Percentiles rank a stretch among this genome's conserved stretches.
Conservation (phyloP, 495 filamentous ascomycete species). For the Tuber umbilicatum region DNA sequence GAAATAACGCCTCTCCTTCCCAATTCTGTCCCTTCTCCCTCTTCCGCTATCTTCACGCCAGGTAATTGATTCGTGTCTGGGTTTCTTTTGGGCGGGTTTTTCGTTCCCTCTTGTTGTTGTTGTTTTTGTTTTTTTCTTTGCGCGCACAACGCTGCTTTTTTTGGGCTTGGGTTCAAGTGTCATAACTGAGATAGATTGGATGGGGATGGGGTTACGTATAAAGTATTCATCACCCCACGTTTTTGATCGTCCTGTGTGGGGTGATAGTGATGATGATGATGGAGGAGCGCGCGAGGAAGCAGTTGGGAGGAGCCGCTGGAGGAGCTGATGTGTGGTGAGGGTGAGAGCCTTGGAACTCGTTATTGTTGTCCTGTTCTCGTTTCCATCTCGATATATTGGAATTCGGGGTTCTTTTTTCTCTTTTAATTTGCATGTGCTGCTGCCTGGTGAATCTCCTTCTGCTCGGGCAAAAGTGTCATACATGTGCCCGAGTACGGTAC, state of each 20-base stretch:
- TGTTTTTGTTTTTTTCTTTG: too few species aligned
- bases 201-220: slow-evolving; percentile 2
- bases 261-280: not conserved
- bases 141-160: slow-evolving; percentile 2
- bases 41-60: slow-evolving; percentile 5
- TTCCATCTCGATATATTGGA: not conserved
- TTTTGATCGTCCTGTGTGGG: not conserved
- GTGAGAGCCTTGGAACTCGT: not conserved
- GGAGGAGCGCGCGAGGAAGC: not conserved
- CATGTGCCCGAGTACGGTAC: not conserved
- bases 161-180: not conserved
- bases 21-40: not conserved
- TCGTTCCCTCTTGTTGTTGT: not conserved
- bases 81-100: not conserved
- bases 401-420: not conserved
- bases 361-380: not conserved
- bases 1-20: slow-evolving; percentile 25
- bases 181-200: not conserved
- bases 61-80: slow-evolving; percentile 12
- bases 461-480: not conserved
- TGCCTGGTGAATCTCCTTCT: not conserved
- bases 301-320: not conserved
- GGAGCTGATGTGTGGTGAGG: not conserved
- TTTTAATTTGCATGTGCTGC: not conserved
- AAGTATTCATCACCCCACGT: slow-evolving; percentile 4